phyloP scores from a whole-genome alignment of 2,329 filamentous ascomycete genomes.

The Nigrospora osmanthi region DNA sequence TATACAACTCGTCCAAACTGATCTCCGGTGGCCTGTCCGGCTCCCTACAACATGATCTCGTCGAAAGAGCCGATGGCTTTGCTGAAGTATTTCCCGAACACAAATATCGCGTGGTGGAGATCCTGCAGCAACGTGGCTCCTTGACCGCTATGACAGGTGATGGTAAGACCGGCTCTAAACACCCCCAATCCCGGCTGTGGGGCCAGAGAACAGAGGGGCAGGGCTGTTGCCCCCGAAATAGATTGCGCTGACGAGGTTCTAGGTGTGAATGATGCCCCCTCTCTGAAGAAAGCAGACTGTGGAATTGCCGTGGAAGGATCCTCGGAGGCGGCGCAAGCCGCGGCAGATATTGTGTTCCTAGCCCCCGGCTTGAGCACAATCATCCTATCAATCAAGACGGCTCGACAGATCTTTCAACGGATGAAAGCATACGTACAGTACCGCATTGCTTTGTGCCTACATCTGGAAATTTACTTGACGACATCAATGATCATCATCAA shows the following conservation, averaged over 20 bases:
- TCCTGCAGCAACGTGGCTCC: conserved; percentile 65
- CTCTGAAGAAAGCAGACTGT: conserved; percentile 62
- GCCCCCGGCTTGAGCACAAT: conserved; percentile 60
- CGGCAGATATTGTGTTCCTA: conserved; percentile 62
- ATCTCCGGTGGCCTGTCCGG: conserved; percentile 64
- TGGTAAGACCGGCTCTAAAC: conserved; percentile 14
- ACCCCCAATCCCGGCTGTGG: too few species aligned
- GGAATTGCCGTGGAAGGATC: conserved; percentile 63
- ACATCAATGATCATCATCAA: conserved; percentile 69
- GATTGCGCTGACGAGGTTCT: too few species aligned
- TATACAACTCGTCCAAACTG: conserved; percentile 67
- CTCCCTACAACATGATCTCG: conserved; percentile 62
- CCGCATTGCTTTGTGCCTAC: conserved; percentile 61
- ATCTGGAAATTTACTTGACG: conserved; percentile 64
- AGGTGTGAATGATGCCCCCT: conserved; percentile 60
- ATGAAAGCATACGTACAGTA: conserved; percentile 68
- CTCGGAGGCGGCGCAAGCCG: conserved; percentile 58
- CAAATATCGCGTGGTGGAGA: conserved; percentile 70
- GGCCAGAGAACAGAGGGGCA: too few species aligned
- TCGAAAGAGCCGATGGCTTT: conserved; percentile 66
- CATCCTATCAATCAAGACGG: conserved; percentile 60
- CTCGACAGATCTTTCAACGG: conserved; percentile 62
- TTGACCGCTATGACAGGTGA: conserved; percentile 69
- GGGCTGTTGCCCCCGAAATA: too few species aligned
- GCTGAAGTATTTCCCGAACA: conserved; percentile 69